These are phyloP conservation scores for Irineochytrium annulatum DNA, from an alignment of 192 early-diverging fungal genomes.

Conservation along the genomic window DNA sequence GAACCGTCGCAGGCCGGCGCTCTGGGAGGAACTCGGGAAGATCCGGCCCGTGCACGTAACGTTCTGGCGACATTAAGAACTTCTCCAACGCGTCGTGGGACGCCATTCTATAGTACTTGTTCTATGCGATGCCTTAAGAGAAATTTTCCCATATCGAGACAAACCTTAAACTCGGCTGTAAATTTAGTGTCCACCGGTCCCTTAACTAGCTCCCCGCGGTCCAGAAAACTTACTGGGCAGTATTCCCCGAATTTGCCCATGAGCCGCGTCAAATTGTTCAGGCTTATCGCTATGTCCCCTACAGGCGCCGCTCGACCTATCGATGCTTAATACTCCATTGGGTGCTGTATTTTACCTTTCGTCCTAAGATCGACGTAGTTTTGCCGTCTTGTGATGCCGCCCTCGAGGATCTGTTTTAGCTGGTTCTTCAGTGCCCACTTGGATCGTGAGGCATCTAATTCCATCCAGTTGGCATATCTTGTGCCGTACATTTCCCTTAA, in stretches of 20 bases:
- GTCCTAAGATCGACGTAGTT: conserved; percentile 36
- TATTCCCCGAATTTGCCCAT: conserved; percentile 44
- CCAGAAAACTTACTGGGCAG: conserved; percentile 44
- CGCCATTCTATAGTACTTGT: conserved; percentile 38
- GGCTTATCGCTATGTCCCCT: conserved; percentile 32
- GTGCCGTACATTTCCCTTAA: conserved; percentile 27
- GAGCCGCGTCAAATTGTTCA: conserved; percentile 17
- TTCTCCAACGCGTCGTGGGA: conserved; percentile 19
- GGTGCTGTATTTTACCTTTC: conserved; percentile 17
- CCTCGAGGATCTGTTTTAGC: conserved; percentile 5
- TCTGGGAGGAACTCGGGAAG: conserved; percentile 44
- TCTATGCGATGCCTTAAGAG: conserved; percentile 23
- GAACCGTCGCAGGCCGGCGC: conserved; percentile 21
- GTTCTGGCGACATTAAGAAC: conserved; percentile 40
- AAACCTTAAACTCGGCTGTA: conserved; percentile 49
- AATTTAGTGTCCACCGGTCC: conserved; percentile 24
- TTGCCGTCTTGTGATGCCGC: conserved; percentile 24
- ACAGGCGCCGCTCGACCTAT: conserved; percentile 42
- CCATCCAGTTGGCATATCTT: conserved; percentile 38
- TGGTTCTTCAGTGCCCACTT: conserved; percentile 40
- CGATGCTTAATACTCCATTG: background rate
- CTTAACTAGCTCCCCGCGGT: conserved; percentile 31
- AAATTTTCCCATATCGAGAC: background rate
- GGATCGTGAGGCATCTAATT: conserved; percentile 26
- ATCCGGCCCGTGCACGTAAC: conserved; percentile 30